Base-by-base conservation (phyloP, 2,329 filamentous ascomycete genomes). In the Sclerotinia spermophila region DNA sequence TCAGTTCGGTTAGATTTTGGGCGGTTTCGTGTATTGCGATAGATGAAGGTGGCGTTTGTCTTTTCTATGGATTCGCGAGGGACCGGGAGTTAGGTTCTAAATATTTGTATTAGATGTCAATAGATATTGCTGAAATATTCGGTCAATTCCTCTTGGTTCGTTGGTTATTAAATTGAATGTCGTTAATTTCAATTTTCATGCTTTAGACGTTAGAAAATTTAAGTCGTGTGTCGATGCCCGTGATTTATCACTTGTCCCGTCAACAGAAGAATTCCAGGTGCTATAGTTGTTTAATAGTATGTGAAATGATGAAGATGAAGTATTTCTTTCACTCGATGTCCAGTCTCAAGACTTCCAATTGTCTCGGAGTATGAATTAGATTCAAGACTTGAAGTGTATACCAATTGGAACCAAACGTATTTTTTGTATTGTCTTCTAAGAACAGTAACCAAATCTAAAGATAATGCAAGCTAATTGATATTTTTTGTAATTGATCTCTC, bases 251-350 rank as follows among this genome's bases (percentile, higher is more conserved):
- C 7, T 51, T 0, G 21, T 58, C 4, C 7, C 1, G 5, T 17
- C 21, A 15, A 1, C 0, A 24, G 33, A 15, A 4, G 2, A 11
- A 15, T 7, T n/a, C n/a, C n/a, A 8, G 38, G n/a, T 0, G 11
- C 2, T 58, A 2, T 24, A 6, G n/a, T 2, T 3, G 21, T 35
- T n/a, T 5, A 1, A n/a, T 15, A 17, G 33, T 7, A 3, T 38
- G 19, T n/a, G 21, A 21, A 0, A n/a, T 24, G 3, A 1, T 13
- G 11, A 4, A 15, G 1, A 58, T 38, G 21, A 1, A 35, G 15
- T 21, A 1, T 15, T 38, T n/a, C 0, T 17, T 7, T 4, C 2
- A 15, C 10, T 38, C 0, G 1, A 8, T 15, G 8, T 38, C 5
- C 13, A 38, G 10, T 15, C 35, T 38, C 11, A 4, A 38, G 21